A percentile compares a stretch with the other conserved stretches of the same genome.
phyloP scores from a whole-genome alignment of 768 basidiomycete genomes.

The Paxillus ammoniavirescens region DNA sequence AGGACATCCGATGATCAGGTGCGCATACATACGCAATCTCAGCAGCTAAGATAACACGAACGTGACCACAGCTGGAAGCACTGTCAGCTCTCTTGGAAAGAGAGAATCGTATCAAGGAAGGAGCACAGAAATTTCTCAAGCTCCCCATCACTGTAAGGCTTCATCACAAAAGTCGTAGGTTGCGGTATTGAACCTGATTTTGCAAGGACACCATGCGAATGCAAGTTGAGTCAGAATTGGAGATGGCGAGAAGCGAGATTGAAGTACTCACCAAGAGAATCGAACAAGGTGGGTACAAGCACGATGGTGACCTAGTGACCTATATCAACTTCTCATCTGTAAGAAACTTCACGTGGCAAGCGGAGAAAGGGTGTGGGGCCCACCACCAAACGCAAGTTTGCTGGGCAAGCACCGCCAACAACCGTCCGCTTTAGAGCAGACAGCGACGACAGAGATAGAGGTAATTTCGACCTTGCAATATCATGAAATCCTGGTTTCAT shows the following conservation, averaged over 20 bases:
- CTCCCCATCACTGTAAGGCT: slow-evolving; percentile 52
- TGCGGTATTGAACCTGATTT: slow-evolving; percentile 8
- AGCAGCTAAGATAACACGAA: slow-evolving; percentile 2
- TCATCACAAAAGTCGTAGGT: slow-evolving; percentile 12
- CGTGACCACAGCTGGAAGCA: slow-evolving; percentile 52
- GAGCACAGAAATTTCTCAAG: slow-evolving; percentile 85
- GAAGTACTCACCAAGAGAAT: slow-evolving; percentile 53
- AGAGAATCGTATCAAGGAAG: slow-evolving; percentile 84
- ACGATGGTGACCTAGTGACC: background rate
- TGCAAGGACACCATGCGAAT: slow-evolving; percentile 59
- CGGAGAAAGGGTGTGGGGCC: slow-evolving; percentile 30
- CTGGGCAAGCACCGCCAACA: slow-evolving; percentile 31
- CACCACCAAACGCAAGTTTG: slow-evolving; percentile 30
- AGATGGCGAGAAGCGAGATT: slow-evolving; percentile 74
- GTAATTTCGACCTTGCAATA: slow-evolving; percentile 13
- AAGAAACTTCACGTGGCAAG: slow-evolving; percentile 30
- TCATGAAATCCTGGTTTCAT: slow-evolving; percentile 9
- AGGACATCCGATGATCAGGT: slow-evolving; percentile 31
- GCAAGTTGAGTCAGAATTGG: slow-evolving; percentile 76
- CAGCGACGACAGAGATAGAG: slow-evolving; percentile 36
- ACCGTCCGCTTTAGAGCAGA: slow-evolving; percentile 30
- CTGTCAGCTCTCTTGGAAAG: slow-evolving; percentile 68
- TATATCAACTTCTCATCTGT: background rate
- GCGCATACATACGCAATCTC: slow-evolving; percentile 4
- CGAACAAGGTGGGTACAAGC: slow-evolving; percentile 38